Conservation (phyloP, 352 stramenopile species). For the Thalassiosira oceanica region DNA sequence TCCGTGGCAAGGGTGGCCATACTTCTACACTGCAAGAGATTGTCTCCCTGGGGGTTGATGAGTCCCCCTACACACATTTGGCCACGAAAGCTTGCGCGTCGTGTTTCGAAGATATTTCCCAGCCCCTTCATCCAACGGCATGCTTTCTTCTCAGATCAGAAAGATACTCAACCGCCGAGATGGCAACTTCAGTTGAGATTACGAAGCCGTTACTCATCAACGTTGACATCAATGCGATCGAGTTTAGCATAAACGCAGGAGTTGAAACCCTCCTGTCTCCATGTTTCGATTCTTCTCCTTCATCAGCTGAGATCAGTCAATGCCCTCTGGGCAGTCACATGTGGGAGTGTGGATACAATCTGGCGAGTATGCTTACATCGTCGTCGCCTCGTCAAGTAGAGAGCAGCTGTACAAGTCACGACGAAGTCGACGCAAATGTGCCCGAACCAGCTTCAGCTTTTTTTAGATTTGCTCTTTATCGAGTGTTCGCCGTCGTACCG, state of each 20-base stretch:
- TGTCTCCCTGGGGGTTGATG: too few relatives aligned
- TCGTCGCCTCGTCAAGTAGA: too few relatives aligned
- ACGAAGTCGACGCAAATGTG: too few relatives aligned
- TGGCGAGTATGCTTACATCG: too few relatives aligned
- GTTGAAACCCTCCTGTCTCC: constrained; percentile 45
- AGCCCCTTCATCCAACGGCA: neutral
- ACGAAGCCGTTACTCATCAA: constrained; percentile 41
- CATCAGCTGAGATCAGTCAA: constrained; percentile 3
- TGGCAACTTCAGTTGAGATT: constrained; percentile 40
- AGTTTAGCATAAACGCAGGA: constrained; percentile 39
- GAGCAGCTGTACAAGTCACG: too few relatives aligned
- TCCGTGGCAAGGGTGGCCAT: constrained; percentile 9
- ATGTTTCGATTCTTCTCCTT: constrained; percentile 37
- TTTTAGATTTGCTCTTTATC: too few relatives aligned
- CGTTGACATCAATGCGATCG: constrained; percentile 40
- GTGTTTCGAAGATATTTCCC: constrained; percentile 12
- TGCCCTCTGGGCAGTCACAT: constrained; percentile 15
- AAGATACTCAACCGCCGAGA: constrained; percentile 34
- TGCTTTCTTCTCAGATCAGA: constrained; percentile 52
- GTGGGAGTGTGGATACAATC: neutral
- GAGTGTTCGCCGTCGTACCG: too few relatives aligned
- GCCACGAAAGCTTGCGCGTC: constrained; percentile 6
- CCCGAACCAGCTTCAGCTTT: too few relatives aligned
- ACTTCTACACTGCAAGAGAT: too few relatives aligned
- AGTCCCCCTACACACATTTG: too few relatives aligned